Conservation (phyloP, 371 early-diverging fungal genomes). For the Zancudomyces culisetae region DNA sequence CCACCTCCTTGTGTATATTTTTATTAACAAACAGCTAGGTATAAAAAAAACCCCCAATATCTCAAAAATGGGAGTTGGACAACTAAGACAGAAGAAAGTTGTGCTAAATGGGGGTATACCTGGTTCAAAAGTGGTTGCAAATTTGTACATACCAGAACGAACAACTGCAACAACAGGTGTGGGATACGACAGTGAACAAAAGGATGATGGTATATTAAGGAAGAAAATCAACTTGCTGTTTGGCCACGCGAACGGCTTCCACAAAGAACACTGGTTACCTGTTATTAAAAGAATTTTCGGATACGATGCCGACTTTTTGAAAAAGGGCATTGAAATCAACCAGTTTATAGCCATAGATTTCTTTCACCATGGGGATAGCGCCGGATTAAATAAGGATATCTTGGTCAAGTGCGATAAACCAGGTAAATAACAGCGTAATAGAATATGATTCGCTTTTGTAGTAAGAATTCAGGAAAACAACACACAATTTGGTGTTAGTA, state of each 20-base stretch:
- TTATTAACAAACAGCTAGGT: too few relatives aligned
- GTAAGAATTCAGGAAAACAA: too few relatives aligned
- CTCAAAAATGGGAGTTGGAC: too few relatives aligned
- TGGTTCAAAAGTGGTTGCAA: not conserved
- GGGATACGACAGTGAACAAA: not conserved
- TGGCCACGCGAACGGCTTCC: slow-evolving; percentile 21
- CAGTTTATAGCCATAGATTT: not conserved
- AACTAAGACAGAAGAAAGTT: too few relatives aligned
- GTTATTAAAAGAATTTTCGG: slow-evolving; percentile 4
- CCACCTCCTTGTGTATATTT: too few relatives aligned
- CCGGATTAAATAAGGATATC: not conserved
- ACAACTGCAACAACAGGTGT: not conserved
- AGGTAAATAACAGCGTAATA: not conserved
- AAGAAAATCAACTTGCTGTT: slow-evolving; percentile 11
- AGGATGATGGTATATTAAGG: not conserved
- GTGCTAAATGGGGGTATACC: too few relatives aligned
- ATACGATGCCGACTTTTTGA: not conserved
- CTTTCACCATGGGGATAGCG: slow-evolving; percentile 1
- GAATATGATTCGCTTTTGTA: too few relatives aligned
- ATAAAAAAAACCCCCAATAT: too few relatives aligned
- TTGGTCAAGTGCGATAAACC: not conserved
- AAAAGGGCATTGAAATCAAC: not conserved
- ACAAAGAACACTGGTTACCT: slow-evolving; percentile 24
- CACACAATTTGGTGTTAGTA: too few relatives aligned
- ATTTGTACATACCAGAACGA: not conserved